Evolutionary conservation across 495 filamentous ascomycete species (phyloP).

Genomic region (Parachaetomium inaequale): DNA sequence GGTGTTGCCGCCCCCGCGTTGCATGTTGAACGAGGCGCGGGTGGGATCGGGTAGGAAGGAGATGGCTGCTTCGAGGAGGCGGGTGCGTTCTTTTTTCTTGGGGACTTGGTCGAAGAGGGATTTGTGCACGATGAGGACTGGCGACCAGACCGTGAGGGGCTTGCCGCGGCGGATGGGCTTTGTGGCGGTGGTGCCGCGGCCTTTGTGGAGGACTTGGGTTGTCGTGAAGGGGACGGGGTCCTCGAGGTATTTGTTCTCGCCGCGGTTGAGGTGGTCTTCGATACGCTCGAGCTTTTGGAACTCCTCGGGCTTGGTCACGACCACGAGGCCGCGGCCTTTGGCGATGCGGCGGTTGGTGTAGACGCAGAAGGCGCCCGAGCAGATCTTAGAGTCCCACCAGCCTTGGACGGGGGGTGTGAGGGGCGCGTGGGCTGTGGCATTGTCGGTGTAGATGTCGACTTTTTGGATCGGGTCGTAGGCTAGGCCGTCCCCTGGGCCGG

Average conservation of each 20-base stretch:
- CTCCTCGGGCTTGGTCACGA: constrained; percentile 28
- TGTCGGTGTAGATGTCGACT: constrained; percentile 24
- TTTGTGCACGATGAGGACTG: constrained; percentile 34
- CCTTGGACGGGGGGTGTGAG: constrained; percentile 21
- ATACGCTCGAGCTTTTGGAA: constrained; percentile 26
- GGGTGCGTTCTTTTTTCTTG: constrained; percentile 23
- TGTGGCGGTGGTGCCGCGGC: constrained; percentile 27
- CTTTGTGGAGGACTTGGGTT: constrained; percentile 28
- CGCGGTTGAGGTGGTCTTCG: constrained; percentile 27
- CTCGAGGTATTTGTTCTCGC: constrained; percentile 21
- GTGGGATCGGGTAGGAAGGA: constrained; percentile 30
- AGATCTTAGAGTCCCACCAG: constrained; percentile 33
- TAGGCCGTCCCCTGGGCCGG: constrained; percentile 22
- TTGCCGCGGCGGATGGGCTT: constrained; percentile 28
- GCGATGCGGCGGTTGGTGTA: constrained; percentile 31
- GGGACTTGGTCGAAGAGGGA: constrained; percentile 28
- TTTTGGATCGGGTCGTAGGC: constrained; percentile 33
- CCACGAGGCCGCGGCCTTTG: constrained; percentile 28
- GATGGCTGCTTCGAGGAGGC: constrained; percentile 32
- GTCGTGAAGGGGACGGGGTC: constrained; percentile 14
- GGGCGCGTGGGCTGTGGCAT: constrained; percentile 16
- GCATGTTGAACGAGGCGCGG: constrained; percentile 22
- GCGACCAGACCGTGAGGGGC: constrained; percentile 26
- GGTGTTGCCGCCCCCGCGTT: constrained; percentile 20
- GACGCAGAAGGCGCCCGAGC: constrained; percentile 34